Base-by-base conservation (phyloP, 148 eudicot genomes). In the Arctostaphylos glauca region DNA sequence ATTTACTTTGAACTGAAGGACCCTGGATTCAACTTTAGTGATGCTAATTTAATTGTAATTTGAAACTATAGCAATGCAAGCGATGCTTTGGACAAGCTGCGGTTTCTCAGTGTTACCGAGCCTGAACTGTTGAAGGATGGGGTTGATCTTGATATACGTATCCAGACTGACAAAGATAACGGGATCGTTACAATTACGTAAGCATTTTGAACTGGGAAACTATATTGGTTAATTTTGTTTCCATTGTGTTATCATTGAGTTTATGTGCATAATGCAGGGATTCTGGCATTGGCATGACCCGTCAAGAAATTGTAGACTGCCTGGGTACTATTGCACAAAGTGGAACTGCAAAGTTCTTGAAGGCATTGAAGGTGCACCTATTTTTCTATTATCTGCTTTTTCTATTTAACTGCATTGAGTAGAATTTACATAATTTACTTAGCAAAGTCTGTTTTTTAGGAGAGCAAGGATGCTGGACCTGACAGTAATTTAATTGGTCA, bases 321-420 rank as follows among this genome's bases (percentile, higher is more conserved):
- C 93, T 96, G 86, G 99, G 99, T 82, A 96, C 99, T 53, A 96
- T 96, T 77, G 99, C 99, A 67, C 98, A 96, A 77, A 96, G 99
- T 89, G 99, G 99, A 84, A 96, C 99, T 73, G 99, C 99, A 14
- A 96, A 96, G 88, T 96, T 96, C 82, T 89, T 96, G 31, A 94
- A 91, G 85, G 95, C 98, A 71, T 71, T 96, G 76, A 94, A 94
- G 98, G 99, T 96, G 62, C 75, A 23, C 25, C 15, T 31, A 14
- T 23, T 49, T 78, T 9, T 52, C 66, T 38, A 23, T 79, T 21
- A 8, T 46, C 9, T 19, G 25, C n/a, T 18, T 73, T 70, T 73
- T 47, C 56, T 16, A 79, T 44, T 15, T 14, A 15, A 41, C 43
- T 76, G 31, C 47, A 47, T 76, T 15, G 49, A 58, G 25, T 71